These are phyloP conservation scores for Talaromyces stipitatus DNA, from an alignment of 495 filamentous ascomycete species.

Conservation along the genomic window DNA sequence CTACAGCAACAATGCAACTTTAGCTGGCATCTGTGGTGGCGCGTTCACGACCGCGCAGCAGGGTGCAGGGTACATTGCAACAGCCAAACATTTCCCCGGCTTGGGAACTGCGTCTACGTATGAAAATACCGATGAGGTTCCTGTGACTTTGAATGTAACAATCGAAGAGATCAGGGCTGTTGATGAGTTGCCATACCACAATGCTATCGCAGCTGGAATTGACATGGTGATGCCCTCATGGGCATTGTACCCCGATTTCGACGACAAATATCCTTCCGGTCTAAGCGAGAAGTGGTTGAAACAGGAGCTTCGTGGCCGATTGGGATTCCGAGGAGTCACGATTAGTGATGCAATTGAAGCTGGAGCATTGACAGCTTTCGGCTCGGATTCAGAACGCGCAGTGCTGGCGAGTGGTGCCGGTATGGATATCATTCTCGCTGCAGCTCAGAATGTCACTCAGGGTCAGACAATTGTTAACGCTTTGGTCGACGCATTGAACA, in stretches of 20 bases:
- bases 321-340: conserved; percentile 25
- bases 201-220: conserved; percentile 21
- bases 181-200: conserved; percentile 18
- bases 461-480: conserved; percentile 18
- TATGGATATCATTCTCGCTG: conserved; percentile 26
- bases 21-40: conserved; percentile 16
- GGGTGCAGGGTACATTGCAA: conserved; percentile 22
- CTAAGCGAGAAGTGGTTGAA: conserved; percentile 23
- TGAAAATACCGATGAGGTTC: conserved; percentile 22
- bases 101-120: conserved; percentile 15
- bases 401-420: conserved; percentile 22
- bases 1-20: conserved; percentile 17
- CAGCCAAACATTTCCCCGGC: conserved; percentile 28
- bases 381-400: conserved; percentile 14
- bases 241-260: conserved; percentile 26
- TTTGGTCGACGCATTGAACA: conserved; percentile 16
- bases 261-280: conserved; percentile 20
- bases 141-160: conserved; percentile 21
- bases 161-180: conserved; percentile 15
- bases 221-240: conserved; percentile 31
- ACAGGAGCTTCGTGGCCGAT: conserved; percentile 18
- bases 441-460: conserved; percentile 21
- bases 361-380: conserved; percentile 20
- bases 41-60: conserved; percentile 25
- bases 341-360: conserved; percentile 31